Percentiles rank a stretch among this genome's conserved stretches.
Evolutionary conservation across 208 protist species (phyloP).

Genomic region (Acanthamoeba castellanii): DNA sequence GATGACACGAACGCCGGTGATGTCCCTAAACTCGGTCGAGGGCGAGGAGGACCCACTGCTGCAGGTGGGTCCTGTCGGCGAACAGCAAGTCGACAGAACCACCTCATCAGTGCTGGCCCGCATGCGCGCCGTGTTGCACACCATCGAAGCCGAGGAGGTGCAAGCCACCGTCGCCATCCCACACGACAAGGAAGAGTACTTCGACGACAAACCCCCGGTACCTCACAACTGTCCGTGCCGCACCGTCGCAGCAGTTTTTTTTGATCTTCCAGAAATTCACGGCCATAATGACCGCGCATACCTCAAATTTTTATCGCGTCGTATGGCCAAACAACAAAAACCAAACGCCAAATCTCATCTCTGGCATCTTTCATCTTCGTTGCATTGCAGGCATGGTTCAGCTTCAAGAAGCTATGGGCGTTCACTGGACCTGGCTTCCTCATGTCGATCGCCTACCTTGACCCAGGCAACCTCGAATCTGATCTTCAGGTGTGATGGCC

Average conservation of each 20-base stretch:
- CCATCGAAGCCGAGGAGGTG: neutral
- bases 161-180: conserved; percentile 28
- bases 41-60: conserved; percentile 35
- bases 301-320: neutral
- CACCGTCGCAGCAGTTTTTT: neutral
- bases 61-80: neutral
- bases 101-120: neutral
- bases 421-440: conserved; percentile 89
- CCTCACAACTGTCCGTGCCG: neutral
- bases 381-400: conserved; percentile 67
- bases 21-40: neutral
- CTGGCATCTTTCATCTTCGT: neutral
- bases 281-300: neutral
- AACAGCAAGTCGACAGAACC: neutral
- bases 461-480: conserved; percentile 91
- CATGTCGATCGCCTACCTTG: conserved; percentile 92
- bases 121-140: neutral
- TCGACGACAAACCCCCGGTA: conserved; percentile 26
- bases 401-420: conserved; percentile 81
- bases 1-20: neutral
- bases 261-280: neutral
- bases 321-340: neutral
- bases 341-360: neutral
- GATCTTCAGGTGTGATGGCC: conserved; percentile 85
- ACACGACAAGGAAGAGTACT: neutral